Evolutionary conservation across 176 grass and related monocot species (phyloP).

Genomic region (Pharus latifolius): DNA sequence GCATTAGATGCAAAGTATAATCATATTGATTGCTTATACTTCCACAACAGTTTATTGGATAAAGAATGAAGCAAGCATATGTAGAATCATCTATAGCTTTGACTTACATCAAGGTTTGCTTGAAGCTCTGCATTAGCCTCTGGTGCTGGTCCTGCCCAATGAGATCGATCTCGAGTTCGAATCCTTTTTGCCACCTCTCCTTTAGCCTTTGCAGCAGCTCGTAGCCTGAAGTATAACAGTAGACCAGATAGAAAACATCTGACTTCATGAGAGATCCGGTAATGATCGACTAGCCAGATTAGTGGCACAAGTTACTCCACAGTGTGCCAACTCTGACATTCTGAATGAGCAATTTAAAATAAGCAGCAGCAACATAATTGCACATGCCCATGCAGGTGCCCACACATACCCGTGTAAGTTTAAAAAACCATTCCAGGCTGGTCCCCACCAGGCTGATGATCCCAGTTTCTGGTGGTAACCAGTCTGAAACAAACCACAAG

Average conservation of each 20-base stretch:
- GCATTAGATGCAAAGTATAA: not conserved
- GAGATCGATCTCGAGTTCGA: constrained; percentile 23
- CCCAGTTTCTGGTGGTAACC: not conserved
- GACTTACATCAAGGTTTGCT: constrained; percentile 40
- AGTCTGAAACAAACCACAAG: not conserved
- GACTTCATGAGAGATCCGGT: not conserved
- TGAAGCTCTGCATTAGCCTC: constrained; percentile 47
- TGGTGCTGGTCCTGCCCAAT: constrained; percentile 25
- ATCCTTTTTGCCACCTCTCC: constrained; percentile 23
- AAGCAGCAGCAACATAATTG: not conserved
- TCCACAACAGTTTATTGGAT: not conserved
- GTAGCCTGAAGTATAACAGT: constrained; percentile 14
- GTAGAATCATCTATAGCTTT: not conserved
- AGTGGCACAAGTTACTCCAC: not conserved
- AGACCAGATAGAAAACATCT: not conserved
- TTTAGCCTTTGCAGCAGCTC: constrained; percentile 31
- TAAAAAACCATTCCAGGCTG: not conserved
- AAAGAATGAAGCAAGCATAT: not conserved
- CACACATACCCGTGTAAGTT: not conserved
- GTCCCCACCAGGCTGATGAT: not conserved
- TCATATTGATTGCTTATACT: not conserved
- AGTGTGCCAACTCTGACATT: not conserved
- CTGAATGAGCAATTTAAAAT: not conserved
- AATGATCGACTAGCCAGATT: constrained; percentile 3
- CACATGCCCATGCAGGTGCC: not conserved